Evolutionary conservation across 257 asterid genomes (phyloP).

Genomic region (Salvia hispanica): DNA sequence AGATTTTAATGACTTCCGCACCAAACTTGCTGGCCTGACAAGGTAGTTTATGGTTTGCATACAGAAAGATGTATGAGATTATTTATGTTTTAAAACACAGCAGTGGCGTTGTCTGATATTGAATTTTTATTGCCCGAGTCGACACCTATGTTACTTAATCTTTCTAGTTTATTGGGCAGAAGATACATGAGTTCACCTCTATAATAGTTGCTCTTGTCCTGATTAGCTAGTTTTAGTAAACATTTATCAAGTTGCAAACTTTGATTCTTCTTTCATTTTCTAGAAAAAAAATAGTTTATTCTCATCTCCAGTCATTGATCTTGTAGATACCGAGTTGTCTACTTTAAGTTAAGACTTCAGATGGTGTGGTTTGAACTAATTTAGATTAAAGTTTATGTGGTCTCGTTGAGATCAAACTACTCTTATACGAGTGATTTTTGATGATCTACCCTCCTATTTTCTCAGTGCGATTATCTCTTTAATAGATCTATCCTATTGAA

Average conservation of each 20-base stretch:
- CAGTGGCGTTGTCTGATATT: background rate
- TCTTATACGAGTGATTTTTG: background rate
- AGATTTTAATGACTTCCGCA: conserved; percentile 89
- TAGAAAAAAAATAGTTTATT: too few species aligned
- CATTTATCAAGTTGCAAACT: too few species aligned
- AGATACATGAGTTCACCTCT: too few species aligned
- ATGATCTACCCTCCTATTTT: background rate
- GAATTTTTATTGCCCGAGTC: background rate
- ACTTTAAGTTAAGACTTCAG: too few species aligned
- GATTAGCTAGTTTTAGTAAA: background rate
- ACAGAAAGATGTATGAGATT: background rate
- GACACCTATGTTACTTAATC: too few species aligned
- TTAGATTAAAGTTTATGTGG: background rate
- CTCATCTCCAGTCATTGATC: too few species aligned
- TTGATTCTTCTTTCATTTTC: too few species aligned
- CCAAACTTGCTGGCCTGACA: conserved; percentile 92
- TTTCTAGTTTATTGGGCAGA: too few species aligned
- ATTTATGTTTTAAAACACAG: too few species aligned
- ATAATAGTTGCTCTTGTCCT: too few species aligned
- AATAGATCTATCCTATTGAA: background rate
- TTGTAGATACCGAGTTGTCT: too few species aligned
- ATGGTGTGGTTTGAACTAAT: background rate
- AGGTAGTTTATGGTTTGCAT: conserved; percentile 54
- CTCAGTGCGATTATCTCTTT: background rate
- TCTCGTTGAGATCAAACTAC: background rate